These are phyloP conservation scores for Crassisporium funariophilum DNA, from an alignment of 768 basidiomycete species.

Conservation along the genomic window DNA sequence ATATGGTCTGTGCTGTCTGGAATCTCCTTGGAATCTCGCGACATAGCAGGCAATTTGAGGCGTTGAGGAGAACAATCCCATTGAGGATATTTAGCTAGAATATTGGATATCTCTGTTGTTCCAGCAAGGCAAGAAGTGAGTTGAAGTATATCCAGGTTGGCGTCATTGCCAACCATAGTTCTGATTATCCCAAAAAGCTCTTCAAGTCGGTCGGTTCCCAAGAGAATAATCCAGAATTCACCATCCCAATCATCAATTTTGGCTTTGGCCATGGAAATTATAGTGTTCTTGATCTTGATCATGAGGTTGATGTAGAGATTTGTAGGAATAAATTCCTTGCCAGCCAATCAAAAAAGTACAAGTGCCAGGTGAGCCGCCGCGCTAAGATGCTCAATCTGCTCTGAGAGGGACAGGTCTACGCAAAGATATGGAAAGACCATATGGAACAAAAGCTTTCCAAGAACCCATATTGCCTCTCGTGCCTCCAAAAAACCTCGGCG, in stretches of 20 bases:
- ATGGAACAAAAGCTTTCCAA: constrained; percentile 20
- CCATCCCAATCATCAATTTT: constrained; percentile 33
- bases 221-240: constrained; percentile 34
- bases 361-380: constrained; percentile 27
- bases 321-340: constrained; percentile 26
- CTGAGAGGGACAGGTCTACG: constrained; percentile 23
- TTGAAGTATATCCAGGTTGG: constrained; percentile 28
- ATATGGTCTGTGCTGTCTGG: constrained; percentile 32
- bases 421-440: constrained; percentile 29
- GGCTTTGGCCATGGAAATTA: constrained; percentile 32
- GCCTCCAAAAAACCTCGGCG: constrained; percentile 11
- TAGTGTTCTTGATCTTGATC: constrained; percentile 29
- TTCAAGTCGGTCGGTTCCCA: constrained; percentile 42
- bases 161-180: constrained; percentile 37
- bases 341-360: constrained; percentile 13
- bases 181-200: constrained; percentile 34
- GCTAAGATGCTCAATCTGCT: constrained; percentile 31
- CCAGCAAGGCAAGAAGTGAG: constrained; percentile 29
- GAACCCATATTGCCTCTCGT: constrained; percentile 13
- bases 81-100: constrained; percentile 37
- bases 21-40: constrained; percentile 24
- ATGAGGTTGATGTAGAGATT: constrained; percentile 31
- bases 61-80: constrained; percentile 40
- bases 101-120: constrained; percentile 33
- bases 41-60: constrained; percentile 30